Percentiles rank a stretch among this genome's conserved stretches.
Conservation (phyloP, 495 filamentous ascomycete species). For the Podospora anserina region DNA sequence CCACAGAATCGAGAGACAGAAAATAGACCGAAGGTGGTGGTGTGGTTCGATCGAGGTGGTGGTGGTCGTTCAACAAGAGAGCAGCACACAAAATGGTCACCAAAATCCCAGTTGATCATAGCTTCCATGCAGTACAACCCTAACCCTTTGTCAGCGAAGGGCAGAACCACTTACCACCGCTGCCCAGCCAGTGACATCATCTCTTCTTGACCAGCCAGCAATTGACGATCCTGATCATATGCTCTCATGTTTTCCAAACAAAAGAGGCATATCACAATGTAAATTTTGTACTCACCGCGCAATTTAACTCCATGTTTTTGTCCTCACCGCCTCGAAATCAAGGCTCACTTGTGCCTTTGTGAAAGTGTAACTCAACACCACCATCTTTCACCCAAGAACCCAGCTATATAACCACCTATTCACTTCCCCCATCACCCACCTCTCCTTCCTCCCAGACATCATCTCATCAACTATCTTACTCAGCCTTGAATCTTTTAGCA, state of each 20-base stretch:
- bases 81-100: background rate
- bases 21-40: background rate
- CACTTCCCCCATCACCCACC: background rate
- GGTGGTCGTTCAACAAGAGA: background rate
- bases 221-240: background rate
- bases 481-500: background rate
- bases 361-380: background rate
- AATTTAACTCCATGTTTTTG: background rate
- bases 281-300: background rate
- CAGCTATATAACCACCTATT: background rate
- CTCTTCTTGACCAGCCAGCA: background rate
- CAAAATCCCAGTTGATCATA: background rate
- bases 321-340: background rate
- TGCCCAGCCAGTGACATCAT: constrained; percentile 1
- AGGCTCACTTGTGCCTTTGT: background rate
- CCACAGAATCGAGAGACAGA: background rate
- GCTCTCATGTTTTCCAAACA: background rate
- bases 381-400: background rate
- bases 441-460: background rate
- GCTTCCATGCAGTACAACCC: background rate
- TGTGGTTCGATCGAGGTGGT: background rate
- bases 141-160: background rate
- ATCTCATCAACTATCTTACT: background rate
- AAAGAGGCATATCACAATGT: background rate
- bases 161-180: background rate